A percentile compares a stretch with the other conserved stretches of the same genome.
phyloP scores from a whole-genome alignment of 2,329 filamentous ascomycete species.

The Neonectria sp. region DNA sequence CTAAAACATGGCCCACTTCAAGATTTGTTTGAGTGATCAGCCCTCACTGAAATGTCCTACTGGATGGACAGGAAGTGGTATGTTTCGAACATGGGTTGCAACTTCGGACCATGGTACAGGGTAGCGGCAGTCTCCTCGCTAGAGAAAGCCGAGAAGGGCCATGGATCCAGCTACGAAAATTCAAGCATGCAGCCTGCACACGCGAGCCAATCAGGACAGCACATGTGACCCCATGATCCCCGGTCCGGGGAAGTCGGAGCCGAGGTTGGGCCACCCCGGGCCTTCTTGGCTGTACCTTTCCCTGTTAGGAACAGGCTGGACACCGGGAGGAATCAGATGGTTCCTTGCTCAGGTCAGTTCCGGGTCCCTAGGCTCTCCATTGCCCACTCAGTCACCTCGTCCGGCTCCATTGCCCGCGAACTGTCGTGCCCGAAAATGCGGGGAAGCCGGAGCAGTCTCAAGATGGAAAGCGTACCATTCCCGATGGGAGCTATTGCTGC shows the following conservation, averaged over 20 bases:
- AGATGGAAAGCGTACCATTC: not conserved
- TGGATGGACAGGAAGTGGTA: too few species aligned
- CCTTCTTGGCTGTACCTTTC: not conserved
- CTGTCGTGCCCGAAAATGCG: slow-evolving; percentile 13
- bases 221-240: slow-evolving; percentile 29
- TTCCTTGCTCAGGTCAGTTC: not conserved
- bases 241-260: slow-evolving; percentile 40
- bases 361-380: not conserved
- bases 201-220: not conserved
- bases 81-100: too few species aligned
- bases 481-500: slow-evolving; percentile 2
- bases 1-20: too few species aligned
- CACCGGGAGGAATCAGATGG: not conserved
- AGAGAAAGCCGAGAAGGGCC: too few species aligned
- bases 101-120: too few species aligned
- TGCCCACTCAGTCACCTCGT: not conserved
- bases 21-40: too few species aligned
- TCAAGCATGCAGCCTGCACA: not conserved
- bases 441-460: slow-evolving; percentile 21
- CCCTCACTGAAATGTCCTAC: too few species aligned
- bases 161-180: not conserved
- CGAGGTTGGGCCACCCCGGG: slow-evolving; percentile 28
- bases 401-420: slow-evolving; percentile 12
- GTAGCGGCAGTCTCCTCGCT: too few species aligned
- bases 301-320: not conserved